Evolutionary conservation across 169 alveolate genomes (phyloP).

Genomic region (Cryptosporidium xiaoi): DNA sequence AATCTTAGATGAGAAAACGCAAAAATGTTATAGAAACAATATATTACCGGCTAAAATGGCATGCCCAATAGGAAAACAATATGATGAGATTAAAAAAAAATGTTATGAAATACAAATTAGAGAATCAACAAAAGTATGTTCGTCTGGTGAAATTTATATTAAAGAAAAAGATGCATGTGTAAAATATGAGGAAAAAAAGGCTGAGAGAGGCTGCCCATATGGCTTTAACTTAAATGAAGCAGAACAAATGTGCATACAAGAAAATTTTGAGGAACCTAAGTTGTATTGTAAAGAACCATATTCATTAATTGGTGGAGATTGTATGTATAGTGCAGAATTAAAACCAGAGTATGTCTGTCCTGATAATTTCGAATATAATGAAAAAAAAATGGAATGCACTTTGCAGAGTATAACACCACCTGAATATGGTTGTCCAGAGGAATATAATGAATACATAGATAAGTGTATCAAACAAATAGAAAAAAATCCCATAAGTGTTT

Average conservation of each 20-base stretch:
- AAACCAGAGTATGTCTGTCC: constrained; percentile 68
- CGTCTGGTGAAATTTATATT: constrained; percentile 22
- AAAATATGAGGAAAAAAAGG: constrained; percentile 34
- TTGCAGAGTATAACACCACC: constrained; percentile 7
- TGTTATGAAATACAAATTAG: constrained; percentile 53
- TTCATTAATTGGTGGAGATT: constrained; percentile 58
- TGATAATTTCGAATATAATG: constrained; percentile 25
- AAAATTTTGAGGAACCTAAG: constrained; percentile 56
- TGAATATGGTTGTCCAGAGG: constrained; percentile 61
- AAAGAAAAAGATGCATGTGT: constrained; percentile 35
- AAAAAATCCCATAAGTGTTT: constrained; percentile 45
- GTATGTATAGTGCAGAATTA: constrained; percentile 32
- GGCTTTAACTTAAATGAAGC: constrained; percentile 31
- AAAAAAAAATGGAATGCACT: constrained; percentile 10
- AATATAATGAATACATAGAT: constrained; percentile 53
- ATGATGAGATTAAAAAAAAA: constrained; percentile 44
- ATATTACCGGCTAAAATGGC: constrained; percentile 59
- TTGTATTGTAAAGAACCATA: constrained; percentile 53
- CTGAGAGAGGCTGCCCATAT: constrained; percentile 58
- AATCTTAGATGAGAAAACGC: constrained; percentile 26
- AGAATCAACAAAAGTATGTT: constrained; percentile 40
- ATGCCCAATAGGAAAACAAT: constrained; percentile 53
- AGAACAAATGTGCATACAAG: constrained; percentile 63
- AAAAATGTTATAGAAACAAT: constrained; percentile 30
- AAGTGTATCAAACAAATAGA: constrained; percentile 64